A percentile compares a stretch with the other conserved stretches of the same genome.
phyloP scores from a whole-genome alignment of 2,329 filamentous ascomycete genomes.

The Aspergillus unguis region DNA sequence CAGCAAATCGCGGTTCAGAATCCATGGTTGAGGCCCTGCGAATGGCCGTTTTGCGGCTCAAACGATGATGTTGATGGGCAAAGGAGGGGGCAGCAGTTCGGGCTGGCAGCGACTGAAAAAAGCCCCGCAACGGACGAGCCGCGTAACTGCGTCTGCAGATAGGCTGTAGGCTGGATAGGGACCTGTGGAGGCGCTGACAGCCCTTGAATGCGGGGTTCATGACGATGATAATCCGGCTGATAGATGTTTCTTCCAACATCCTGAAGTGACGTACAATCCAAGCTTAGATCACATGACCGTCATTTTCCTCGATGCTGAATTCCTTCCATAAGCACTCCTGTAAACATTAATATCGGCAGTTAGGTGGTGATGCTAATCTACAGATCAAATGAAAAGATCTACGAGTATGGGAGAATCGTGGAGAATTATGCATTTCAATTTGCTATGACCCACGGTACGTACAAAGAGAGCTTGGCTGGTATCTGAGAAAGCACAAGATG shows the following conservation, averaged over 20 bases:
- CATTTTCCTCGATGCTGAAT: no score
- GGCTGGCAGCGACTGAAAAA: background rate
- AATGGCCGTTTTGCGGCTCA: background rate
- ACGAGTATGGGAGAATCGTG: background rate
- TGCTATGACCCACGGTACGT: slow-evolving; percentile 1
- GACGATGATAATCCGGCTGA: background rate
- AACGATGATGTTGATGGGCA: background rate
- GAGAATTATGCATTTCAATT: background rate
- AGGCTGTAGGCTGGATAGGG: background rate
- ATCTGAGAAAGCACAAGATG: slow-evolving; percentile 2
- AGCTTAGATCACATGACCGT: background rate
- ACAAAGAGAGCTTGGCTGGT: background rate
- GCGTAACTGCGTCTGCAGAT: background rate
- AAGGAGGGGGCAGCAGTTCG: background rate
- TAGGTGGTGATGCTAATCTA: no score
- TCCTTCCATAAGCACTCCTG: no score
- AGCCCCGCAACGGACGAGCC: background rate
- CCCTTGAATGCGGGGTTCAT: slow-evolving; percentile 7
- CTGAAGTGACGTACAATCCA: background rate
- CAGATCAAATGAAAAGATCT: no score
- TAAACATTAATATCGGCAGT: no score
- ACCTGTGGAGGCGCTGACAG: background rate
- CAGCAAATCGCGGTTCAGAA: slow-evolving; percentile 26
- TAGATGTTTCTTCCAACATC: background rate
- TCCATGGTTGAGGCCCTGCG: slow-evolving; percentile 21